phyloP scores from a whole-genome alignment of 768 basidiomycete genomes.

The Leccinum subtestaceum region DNA sequence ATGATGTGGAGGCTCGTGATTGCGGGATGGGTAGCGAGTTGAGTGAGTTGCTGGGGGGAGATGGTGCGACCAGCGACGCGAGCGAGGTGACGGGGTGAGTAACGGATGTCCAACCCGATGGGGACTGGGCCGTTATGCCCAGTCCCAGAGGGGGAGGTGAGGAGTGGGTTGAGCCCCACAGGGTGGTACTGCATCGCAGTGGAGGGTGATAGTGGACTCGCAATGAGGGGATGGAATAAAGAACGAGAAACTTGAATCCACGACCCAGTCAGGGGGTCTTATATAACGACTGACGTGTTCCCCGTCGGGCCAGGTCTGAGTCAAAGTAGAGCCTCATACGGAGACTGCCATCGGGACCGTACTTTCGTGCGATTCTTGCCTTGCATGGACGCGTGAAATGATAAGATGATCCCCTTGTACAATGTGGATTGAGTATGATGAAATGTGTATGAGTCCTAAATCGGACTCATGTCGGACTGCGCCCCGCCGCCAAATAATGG shows the following conservation, averaged over 20 bases:
- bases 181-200: constrained; percentile 16
- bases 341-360: constrained; percentile 9
- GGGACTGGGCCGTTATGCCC: constrained; percentile 13
- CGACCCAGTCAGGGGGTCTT: constrained; percentile 8
- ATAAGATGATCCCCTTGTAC: background rate
- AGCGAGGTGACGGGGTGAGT: constrained; percentile 33
- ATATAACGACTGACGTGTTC: constrained; percentile 3
- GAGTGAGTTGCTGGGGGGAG: constrained; percentile 31
- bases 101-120: constrained; percentile 51
- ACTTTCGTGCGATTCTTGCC: constrained; percentile 15
- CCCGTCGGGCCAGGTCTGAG: background rate
- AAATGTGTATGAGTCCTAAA: constrained; percentile 1
- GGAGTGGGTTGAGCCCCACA: constrained; percentile 17
- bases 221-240: background rate
- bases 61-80: constrained; percentile 8
- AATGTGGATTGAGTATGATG: background rate
- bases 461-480: background rate
- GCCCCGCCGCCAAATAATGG: constrained; percentile 8
- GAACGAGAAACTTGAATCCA: too few species aligned
- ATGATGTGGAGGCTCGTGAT: constrained; percentile 37
- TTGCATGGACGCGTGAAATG: background rate
- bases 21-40: constrained; percentile 44
- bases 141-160: constrained; percentile 15
- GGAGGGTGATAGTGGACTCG: background rate
- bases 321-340: background rate